phyloP scores from a whole-genome alignment of 208 protist genomes.

The Balamuthia mandrillaris region DNA sequence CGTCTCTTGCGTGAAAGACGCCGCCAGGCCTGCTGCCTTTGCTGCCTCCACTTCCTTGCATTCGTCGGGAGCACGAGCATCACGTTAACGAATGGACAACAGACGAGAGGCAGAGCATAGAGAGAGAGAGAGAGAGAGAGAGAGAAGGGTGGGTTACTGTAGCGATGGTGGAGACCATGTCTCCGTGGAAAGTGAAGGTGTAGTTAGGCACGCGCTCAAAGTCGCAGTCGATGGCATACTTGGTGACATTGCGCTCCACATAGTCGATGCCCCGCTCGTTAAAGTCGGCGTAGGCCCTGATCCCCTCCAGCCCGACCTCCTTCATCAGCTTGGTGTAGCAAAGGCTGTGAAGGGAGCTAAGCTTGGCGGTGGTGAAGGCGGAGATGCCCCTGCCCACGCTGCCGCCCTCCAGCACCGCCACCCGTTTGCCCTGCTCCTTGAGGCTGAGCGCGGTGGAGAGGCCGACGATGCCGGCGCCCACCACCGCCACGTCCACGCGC shows the following conservation, averaged over 20 bases:
- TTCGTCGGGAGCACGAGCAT: no score
- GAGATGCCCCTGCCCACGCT: conserved; percentile 7
- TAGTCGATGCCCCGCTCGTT: conserved; percentile 7
- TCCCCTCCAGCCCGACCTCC: background rate
- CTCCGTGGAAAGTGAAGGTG: background rate
- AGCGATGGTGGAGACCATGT: no score
- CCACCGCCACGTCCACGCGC: no score
- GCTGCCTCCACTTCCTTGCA: background rate
- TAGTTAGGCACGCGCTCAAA: background rate
- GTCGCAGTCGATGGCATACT: conserved; percentile 17
- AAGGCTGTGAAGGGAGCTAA: background rate
- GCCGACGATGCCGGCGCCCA: conserved; percentile 1
- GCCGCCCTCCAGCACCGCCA: background rate
- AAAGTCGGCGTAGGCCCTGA: background rate
- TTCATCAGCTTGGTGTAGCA: background rate
- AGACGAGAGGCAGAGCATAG: no score
- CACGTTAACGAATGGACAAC: no score
- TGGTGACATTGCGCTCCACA: background rate
- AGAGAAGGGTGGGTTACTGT: no score
- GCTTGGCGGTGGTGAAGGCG: conserved; percentile 23
- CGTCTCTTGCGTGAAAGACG: background rate
- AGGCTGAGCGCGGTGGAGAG: background rate
- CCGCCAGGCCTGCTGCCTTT: background rate
- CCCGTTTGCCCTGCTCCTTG: background rate
- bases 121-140: no score